A percentile compares a stretch with the other conserved stretches of the same genome.
Evolutionary conservation across 495 filamentous ascomycete genomes (phyloP).

Genomic region (Lichenothelia convexa): DNA sequence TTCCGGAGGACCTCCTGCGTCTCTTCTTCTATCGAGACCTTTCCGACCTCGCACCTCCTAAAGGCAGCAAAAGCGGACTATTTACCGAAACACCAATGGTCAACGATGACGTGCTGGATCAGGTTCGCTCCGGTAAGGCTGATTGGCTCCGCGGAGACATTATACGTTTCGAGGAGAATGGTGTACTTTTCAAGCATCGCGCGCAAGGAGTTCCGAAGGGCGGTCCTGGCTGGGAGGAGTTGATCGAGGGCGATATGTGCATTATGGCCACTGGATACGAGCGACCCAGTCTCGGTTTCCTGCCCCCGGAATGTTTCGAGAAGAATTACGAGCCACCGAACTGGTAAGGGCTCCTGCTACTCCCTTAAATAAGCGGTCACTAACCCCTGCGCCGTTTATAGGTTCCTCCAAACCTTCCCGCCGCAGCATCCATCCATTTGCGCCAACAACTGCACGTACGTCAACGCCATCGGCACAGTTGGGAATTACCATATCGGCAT

Average conservation of each 20-base stretch:
- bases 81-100: slow-evolving; percentile 79
- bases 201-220: slow-evolving; percentile 51
- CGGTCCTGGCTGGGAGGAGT: slow-evolving; percentile 43
- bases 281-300: slow-evolving; percentile 50
- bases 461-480: slow-evolving; percentile 63
- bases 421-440: slow-evolving; percentile 44
- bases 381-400: no score
- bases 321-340: slow-evolving; percentile 60
- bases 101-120: slow-evolving; percentile 59
- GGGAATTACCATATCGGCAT: slow-evolving; percentile 83
- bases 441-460: slow-evolving; percentile 69
- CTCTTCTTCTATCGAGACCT: slow-evolving; percentile 76
- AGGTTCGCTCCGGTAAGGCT: slow-evolving; percentile 56
- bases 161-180: slow-evolving; percentile 39
- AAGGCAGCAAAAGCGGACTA: slow-evolving; percentile 35
- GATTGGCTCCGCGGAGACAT: slow-evolving; percentile 73
- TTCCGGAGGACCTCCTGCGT: slow-evolving; percentile 56
- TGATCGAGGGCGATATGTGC: slow-evolving; percentile 54
- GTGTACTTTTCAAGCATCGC: slow-evolving; percentile 53
- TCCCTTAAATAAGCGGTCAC: no score
- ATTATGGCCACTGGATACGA: slow-evolving; percentile 73
- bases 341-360: no score
- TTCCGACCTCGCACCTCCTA: slow-evolving; percentile 49
- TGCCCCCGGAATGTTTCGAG: slow-evolving; percentile 51
- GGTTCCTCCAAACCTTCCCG: slow-evolving; percentile 65